A percentile compares a stretch with the other conserved stretches of the same genome.
Conservation (phyloP, 345 rosid species). For the Clarkia xantiana region DNA sequence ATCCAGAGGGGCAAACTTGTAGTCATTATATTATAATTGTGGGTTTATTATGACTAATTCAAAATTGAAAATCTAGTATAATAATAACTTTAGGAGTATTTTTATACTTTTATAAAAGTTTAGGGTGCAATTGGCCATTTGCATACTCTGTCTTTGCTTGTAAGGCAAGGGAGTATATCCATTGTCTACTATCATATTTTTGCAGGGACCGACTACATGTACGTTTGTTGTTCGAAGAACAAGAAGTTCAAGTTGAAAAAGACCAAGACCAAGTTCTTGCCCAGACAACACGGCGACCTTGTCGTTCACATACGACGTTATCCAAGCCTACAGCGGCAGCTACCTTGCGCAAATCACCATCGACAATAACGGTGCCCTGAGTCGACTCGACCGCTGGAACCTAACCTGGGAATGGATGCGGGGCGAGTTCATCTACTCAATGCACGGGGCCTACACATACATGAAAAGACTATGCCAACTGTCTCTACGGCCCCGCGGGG, state of each 20-base stretch:
- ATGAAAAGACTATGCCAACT: slow-evolving; percentile 32
- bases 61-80: no score
- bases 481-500: slow-evolving; percentile 58
- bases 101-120: no score
- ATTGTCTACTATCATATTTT: not conserved
- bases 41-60: no score
- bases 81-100: no score
- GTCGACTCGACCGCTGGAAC: slow-evolving; percentile 87
- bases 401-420: slow-evolving; percentile 93
- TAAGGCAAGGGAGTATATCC: not conserved
- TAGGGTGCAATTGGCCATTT: no score
- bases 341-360: slow-evolving; percentile 84
- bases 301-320: slow-evolving; percentile 47
- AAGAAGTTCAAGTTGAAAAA: slow-evolving; percentile 43
- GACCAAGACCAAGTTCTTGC: slow-evolving; percentile 25
- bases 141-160: not conserved
- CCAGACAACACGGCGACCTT: slow-evolving; percentile 55
- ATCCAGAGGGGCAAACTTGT: no score
- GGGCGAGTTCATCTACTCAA: slow-evolving; percentile 65
- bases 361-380: slow-evolving; percentile 54
- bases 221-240: slow-evolving; percentile 57
- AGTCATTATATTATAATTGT: no score
- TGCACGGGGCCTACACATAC: slow-evolving; percentile 76
- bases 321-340: slow-evolving; percentile 48
- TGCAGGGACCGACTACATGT: slow-evolving; percentile 42